phyloP scores from a whole-genome alignment of 495 filamentous ascomycete genomes.

The Annulohypoxylon bovei region DNA sequence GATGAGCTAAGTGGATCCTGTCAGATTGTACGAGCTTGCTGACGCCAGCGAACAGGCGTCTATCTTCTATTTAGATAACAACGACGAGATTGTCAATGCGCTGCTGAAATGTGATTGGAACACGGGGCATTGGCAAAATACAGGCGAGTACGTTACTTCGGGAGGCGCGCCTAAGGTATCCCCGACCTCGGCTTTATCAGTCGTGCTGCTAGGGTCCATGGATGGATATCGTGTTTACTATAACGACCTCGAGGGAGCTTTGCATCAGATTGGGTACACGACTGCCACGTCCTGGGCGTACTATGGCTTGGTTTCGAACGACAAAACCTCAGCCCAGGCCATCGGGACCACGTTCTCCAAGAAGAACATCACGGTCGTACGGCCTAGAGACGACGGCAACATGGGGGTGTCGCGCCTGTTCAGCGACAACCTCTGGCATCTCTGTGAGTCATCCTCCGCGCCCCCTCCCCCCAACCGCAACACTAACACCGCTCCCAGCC shows the following conservation, averaged over 20 bases:
- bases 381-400: constrained; percentile 36
- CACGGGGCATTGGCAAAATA: constrained; percentile 36
- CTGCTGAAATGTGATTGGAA: constrained; percentile 42
- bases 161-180: constrained; percentile 31
- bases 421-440: constrained; percentile 36
- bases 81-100: constrained; percentile 46
- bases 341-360: constrained; percentile 39
- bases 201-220: constrained; percentile 38
- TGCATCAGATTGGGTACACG: constrained; percentile 42
- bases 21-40: constrained; percentile 26
- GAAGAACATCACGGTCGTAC: constrained; percentile 40
- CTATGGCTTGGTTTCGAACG: constrained; percentile 38
- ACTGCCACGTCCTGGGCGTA: constrained; percentile 35
- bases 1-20: constrained; percentile 27
- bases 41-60: constrained; percentile 41
- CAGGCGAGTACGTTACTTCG: constrained; percentile 38
- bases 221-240: constrained; percentile 46
- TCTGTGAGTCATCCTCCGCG: constrained; percentile 28
- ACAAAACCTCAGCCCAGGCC: constrained; percentile 29
- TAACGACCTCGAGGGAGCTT: constrained; percentile 35
- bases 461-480: neutral
- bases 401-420: constrained; percentile 38
- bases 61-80: constrained; percentile 46
- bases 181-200: constrained; percentile 34
- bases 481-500: constrained; percentile 25